Conservation (phyloP, 305 asterid species). For the Fraxinus sp. region DNA sequence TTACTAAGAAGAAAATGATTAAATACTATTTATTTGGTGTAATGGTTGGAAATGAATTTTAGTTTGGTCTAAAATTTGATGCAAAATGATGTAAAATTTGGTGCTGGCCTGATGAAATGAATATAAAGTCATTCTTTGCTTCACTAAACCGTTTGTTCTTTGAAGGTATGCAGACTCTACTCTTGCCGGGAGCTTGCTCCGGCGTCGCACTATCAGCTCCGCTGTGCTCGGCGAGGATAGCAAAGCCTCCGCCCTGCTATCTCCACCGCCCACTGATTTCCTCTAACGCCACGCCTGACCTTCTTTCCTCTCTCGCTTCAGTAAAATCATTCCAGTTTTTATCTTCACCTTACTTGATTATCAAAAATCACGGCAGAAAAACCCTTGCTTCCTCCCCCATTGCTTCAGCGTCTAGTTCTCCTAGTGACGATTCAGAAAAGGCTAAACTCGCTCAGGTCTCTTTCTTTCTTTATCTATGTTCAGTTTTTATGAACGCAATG, state of each 20-base stretch:
- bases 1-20: no score
- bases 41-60: no score
- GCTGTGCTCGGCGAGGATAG: conserved; percentile 31
- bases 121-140: conserved; percentile 11
- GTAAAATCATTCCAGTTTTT: conserved; percentile 34
- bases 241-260: conserved; percentile 23
- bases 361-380: conserved; percentile 32
- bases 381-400: conserved; percentile 46
- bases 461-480: conserved; percentile 7
- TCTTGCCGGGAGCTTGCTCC: conserved; percentile 73
- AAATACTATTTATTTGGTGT: no score
- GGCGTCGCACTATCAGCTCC: conserved; percentile 45
- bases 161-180: conserved; percentile 67
- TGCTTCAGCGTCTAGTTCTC: conserved; percentile 48
- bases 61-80: no score
- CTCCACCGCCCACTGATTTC: conserved; percentile 27
- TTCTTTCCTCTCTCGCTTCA: conserved; percentile 39
- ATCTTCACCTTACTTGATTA: conserved; percentile 39
- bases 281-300: conserved; percentile 23
- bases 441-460: conserved; percentile 77
- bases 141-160: neutral
- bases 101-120: neutral
- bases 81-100: no score
- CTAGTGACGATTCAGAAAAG: conserved; percentile 64
- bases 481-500: conserved; percentile 6